Percentiles rank a stretch among this genome's conserved stretches.
Evolutionary conservation across 768 basidiomycete genomes (phyloP).

Genomic region (Flagelloscypha sp.): DNA sequence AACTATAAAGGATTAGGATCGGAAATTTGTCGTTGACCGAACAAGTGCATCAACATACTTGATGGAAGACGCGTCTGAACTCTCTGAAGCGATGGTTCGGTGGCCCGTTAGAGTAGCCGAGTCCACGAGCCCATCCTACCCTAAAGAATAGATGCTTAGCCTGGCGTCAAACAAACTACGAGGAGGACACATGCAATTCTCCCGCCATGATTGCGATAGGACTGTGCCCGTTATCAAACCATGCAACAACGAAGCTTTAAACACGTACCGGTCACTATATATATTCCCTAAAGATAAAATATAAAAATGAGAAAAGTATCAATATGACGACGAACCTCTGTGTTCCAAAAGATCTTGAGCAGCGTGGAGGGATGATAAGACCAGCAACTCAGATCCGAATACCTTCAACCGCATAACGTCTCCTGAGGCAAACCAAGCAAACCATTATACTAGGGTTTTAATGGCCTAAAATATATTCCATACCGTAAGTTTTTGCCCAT

Average conservation of each 20-base stretch:
- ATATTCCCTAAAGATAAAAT: no score
- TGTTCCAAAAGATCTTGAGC: conserved; percentile 1
- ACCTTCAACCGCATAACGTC: background rate
- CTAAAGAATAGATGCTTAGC: no score
- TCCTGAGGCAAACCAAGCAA: conserved; percentile 1
- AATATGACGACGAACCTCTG: background rate
- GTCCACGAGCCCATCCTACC: conserved; percentile 21
- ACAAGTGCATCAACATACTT: no score
- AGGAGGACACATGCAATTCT: conserved; percentile 1
- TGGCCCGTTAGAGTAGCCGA: conserved; percentile 20
- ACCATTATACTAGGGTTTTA: background rate
- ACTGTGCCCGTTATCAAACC: no score
- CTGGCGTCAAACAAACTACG: background rate
- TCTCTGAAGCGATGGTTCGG: conserved; percentile 20
- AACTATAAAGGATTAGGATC: no score
- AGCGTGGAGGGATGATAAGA: conserved; percentile 1
- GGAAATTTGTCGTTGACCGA: no score
- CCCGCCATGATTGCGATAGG: conserved; percentile 5
- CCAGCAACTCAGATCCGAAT: background rate
- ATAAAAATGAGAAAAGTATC: no score
- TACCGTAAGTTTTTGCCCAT: no score
- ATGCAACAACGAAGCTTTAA: no score
- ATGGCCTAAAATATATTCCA: no score
- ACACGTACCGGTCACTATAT: no score
- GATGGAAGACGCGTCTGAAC: conserved; percentile 20